phyloP scores from a whole-genome alignment of 2,329 filamentous ascomycete genomes.

The Monosporascus sp. region DNA sequence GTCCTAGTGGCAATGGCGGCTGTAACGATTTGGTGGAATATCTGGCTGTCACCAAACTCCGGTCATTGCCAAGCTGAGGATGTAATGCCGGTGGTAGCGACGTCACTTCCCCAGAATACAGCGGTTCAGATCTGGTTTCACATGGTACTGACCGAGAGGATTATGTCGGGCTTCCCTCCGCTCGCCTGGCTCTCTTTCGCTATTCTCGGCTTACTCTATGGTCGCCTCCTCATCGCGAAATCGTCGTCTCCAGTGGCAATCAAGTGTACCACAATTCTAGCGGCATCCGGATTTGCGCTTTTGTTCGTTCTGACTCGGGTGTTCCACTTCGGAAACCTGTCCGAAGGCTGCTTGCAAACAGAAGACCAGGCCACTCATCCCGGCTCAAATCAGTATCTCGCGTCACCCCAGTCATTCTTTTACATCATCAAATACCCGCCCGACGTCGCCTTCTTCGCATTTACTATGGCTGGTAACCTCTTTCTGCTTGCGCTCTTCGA shows the following conservation, averaged over 20 bases:
- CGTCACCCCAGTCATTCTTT: constrained; percentile 37
- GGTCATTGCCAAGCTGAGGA: constrained; percentile 28
- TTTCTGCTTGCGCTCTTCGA: constrained; percentile 34
- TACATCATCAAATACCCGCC: constrained; percentile 44
- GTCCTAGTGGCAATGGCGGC: constrained; percentile 28
- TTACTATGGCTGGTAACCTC: constrained; percentile 34
- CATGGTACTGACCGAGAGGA: constrained; percentile 18
- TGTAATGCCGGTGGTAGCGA: constrained; percentile 1
- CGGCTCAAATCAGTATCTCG: constrained; percentile 35
- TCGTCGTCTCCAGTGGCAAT: constrained; percentile 10
- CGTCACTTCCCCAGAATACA: constrained; percentile 9
- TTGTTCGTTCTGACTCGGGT: constrained; percentile 39
- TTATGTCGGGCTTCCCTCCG: constrained; percentile 38
- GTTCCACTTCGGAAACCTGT: constrained; percentile 39
- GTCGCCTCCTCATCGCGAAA: constrained; percentile 30
- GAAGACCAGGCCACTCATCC: constrained; percentile 30
- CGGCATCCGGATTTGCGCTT: constrained; percentile 26
- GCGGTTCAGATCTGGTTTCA: constrained; percentile 39
- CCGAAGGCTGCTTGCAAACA: constrained; percentile 36
- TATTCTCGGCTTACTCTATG: constrained; percentile 39
- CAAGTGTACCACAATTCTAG: constrained; percentile 22
- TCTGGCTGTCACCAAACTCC: constrained; percentile 37
- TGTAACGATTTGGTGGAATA: constrained; percentile 42
- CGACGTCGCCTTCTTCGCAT: constrained; percentile 41
- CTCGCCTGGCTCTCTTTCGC: constrained; percentile 44